These are phyloP conservation scores for Pseudognaphalium luteoalbum DNA, from an alignment of 129 eudicot genomes.

Conservation along the genomic window DNA sequence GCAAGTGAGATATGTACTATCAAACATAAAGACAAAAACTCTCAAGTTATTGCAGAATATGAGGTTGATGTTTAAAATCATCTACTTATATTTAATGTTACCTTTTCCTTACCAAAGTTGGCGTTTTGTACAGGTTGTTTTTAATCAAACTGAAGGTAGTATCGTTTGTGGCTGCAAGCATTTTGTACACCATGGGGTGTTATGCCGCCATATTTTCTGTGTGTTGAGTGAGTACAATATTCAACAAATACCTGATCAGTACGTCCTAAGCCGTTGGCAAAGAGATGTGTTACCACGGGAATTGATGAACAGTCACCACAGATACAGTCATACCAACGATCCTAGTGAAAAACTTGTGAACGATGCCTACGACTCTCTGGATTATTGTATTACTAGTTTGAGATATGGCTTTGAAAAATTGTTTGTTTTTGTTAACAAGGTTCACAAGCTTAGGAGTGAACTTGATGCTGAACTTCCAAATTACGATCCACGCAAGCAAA, in stretches of 20 bases:
- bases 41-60: not conserved
- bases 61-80: too few relatives aligned
- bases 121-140: not conserved
- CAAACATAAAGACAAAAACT: not conserved
- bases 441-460: not conserved
- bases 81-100: too few relatives aligned
- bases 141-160: not conserved
- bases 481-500: fast-evolving
- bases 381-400: not conserved
- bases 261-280: not conserved
- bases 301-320: not conserved
- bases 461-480: not conserved
- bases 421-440: not conserved
- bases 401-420: not conserved
- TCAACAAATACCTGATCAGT: not conserved
- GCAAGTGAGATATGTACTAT: not conserved
- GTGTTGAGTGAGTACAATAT: not conserved
- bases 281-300: not conserved
- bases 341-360: too few relatives aligned
- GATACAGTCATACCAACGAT: not conserved
- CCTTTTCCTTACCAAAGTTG: not conserved
- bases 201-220: not conserved
- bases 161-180: not conserved
- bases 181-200: not conserved
- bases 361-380: not conserved